Conservation (phyloP, 2,329 filamentous ascomycete species). For the Penicillium sp. region DNA sequence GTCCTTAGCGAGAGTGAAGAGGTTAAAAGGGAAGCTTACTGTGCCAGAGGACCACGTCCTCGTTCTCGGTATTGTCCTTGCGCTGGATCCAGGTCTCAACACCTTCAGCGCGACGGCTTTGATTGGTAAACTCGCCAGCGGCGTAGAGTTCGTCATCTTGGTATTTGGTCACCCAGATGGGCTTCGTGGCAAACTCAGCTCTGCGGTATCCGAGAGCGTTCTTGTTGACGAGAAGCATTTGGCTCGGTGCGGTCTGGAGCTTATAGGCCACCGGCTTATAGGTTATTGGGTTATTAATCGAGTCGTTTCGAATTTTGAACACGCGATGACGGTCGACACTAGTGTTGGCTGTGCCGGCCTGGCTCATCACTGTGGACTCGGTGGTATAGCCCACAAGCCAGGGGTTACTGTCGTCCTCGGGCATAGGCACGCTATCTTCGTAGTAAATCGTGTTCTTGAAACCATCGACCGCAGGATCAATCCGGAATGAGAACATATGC, state of each 20-base stretch:
- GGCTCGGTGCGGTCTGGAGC: constrained; percentile 60
- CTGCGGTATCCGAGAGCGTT: constrained; percentile 54
- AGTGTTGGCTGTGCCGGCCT: constrained; percentile 54
- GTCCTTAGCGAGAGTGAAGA: constrained; percentile 35
- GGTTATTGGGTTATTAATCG: constrained; percentile 58
- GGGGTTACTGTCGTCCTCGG: constrained; percentile 56
- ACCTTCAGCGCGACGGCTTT: constrained; percentile 58
- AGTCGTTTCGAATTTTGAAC: constrained; percentile 63
- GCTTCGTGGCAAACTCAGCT: constrained; percentile 60
- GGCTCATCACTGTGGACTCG: constrained; percentile 51
- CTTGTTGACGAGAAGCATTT: constrained; percentile 59
- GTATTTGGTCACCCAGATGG: constrained; percentile 61
- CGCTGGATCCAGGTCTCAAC: constrained; percentile 58
- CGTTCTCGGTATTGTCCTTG: constrained; percentile 53
- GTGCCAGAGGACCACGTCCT: constrained; percentile 46
- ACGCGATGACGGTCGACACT: constrained; percentile 54
- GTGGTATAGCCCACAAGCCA: constrained; percentile 57
- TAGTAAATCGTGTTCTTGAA: constrained; percentile 61
- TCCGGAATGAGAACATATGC: constrained; percentile 72
- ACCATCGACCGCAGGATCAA: constrained; percentile 67
- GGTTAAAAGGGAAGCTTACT: constrained; percentile 33
- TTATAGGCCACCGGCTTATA: constrained; percentile 61
- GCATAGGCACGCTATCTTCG: constrained; percentile 64
- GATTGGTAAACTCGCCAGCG: constrained; percentile 61
- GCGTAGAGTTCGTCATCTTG: constrained; percentile 58